phyloP scores from a whole-genome alignment of 768 basidiomycete genomes.

The Galerina marginata region DNA sequence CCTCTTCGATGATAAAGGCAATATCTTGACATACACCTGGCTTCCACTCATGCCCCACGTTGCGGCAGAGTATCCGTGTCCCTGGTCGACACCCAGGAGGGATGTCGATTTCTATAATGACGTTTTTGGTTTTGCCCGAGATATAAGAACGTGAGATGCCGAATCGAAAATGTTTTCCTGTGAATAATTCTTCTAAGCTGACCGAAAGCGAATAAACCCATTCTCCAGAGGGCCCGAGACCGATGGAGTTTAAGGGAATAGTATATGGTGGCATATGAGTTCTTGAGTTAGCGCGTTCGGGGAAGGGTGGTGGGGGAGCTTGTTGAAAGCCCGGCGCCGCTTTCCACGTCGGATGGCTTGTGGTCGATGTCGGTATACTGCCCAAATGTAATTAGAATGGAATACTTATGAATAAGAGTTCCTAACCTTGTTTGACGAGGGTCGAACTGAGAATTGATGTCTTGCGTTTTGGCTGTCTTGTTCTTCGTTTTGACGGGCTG shows the following conservation, averaged over 20 bases:
- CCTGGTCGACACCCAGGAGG: conserved; percentile 67
- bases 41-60: conserved; percentile 69
- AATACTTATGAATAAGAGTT: neutral
- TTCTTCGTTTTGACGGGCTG: conserved; percentile 5
- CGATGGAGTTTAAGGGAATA: conserved; percentile 46
- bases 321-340: conserved; percentile 8
- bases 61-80: conserved; percentile 62
- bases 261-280: conserved; percentile 32
- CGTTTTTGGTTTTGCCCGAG: conserved; percentile 53
- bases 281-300: conserved; percentile 5
- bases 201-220: conserved; percentile 72
- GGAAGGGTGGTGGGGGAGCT: conserved; percentile 7
- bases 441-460: conserved; percentile 1
- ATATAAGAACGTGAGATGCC: conserved; percentile 62
- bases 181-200: conserved; percentile 66
- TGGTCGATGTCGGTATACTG: neutral
- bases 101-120: conserved; percentile 64
- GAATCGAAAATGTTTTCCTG: conserved; percentile 60
- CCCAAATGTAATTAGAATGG: conserved; percentile 5
- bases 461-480: conserved; percentile 2
- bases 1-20: conserved; percentile 67
- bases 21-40: conserved; percentile 66
- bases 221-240: conserved; percentile 53
- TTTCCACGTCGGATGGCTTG: neutral
- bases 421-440: conserved; percentile 2